Percentiles rank a stretch among this genome's conserved stretches.
These are phyloP conservation scores for Tolypocladium cylindrosporum DNA, from an alignment of 2,329 filamentous ascomycete genomes.

Conservation along the genomic window DNA sequence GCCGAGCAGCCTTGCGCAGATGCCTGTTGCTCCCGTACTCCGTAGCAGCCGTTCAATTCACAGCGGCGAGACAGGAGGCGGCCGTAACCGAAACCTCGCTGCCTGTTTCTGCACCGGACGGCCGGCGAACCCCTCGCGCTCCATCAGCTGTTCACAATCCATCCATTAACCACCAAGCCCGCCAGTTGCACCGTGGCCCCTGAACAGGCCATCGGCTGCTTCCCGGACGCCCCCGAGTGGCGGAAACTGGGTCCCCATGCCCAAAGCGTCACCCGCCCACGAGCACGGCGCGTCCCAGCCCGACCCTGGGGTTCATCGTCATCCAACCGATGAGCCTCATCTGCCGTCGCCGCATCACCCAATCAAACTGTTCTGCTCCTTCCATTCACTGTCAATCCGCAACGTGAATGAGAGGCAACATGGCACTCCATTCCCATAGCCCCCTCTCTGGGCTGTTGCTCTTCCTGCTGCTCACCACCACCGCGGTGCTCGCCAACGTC, in stretches of 20 bases:
- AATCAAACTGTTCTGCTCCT: neutral
- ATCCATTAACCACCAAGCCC: neutral
- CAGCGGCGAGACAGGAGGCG: neutral
- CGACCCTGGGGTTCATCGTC: neutral
- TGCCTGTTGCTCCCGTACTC: neutral
- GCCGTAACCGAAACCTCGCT: neutral
- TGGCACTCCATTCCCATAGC: neutral
- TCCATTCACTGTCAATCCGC: neutral
- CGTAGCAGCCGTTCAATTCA: neutral
- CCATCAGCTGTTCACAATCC: neutral
- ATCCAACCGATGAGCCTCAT: neutral
- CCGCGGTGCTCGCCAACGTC: conserved; percentile 53
- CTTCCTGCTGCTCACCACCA: conserved; percentile 8
- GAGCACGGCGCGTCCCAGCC: neutral
- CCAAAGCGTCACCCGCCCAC: neutral
- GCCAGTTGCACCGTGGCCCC: neutral
- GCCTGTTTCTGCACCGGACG: neutral
- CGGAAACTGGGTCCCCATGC: neutral
- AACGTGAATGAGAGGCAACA: neutral
- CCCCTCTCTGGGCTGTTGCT: neutral
- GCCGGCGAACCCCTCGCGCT: neutral
- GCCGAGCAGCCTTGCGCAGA: neutral
- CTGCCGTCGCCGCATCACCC: neutral
- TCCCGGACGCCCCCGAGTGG: neutral
- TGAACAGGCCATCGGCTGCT: neutral